Base-by-base conservation (phyloP, 2,329 filamentous ascomycete species). In the Aspergillus brunneoviolaceus region DNA sequence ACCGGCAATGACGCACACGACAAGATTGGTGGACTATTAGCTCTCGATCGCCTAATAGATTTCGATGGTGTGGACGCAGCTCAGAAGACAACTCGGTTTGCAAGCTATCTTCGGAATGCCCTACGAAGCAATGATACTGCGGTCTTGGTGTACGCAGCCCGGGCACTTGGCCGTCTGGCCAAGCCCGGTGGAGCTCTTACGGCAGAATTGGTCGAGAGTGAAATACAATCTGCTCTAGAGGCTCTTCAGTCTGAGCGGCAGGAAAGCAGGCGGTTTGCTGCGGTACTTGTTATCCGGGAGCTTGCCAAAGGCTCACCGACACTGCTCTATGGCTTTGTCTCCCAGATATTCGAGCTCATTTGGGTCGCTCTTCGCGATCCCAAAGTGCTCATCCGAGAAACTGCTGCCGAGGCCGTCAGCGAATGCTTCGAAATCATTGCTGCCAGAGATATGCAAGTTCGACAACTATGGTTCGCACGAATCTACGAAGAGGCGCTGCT, bases 391-490 rank as follows among this genome's bases (percentile, higher is more conserved):
- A 99, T 99, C 66, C 87, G 95, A 56, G 91, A 92, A 67, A 95
- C 92, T 0, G 93, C 95, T 5, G 92, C 92, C 19, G 92, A 98
- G 72, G 92, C 94, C 1, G 91, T 98, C 65, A 95, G 92, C 67
- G 92, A 94, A 63, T 97, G 93, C 76, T 96, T 99, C 78, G 89
- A 93, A 72, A 98, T 99, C 66, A 95, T 99, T 64, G 88, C 92
- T 55, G 91, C 96, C 69, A 88, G 95, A 80, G 96, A 99, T 73
- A 88, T 91, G 67, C 87, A 90, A 67, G 89, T 96, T 81, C 92
- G 94, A 71, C 86, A 90, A 71, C 84, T 89, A 48, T 96, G 91
- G 89, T 96, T 98, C 82, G 85, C 86, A 59, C 91, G 93, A 74
- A 96, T 98, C 70, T 95, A 96, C 75, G 88, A 89, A 54, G 93